Base-by-base conservation (phyloP, 2,329 filamentous ascomycete genomes). In the Chaetomiaceae sp. region DNA sequence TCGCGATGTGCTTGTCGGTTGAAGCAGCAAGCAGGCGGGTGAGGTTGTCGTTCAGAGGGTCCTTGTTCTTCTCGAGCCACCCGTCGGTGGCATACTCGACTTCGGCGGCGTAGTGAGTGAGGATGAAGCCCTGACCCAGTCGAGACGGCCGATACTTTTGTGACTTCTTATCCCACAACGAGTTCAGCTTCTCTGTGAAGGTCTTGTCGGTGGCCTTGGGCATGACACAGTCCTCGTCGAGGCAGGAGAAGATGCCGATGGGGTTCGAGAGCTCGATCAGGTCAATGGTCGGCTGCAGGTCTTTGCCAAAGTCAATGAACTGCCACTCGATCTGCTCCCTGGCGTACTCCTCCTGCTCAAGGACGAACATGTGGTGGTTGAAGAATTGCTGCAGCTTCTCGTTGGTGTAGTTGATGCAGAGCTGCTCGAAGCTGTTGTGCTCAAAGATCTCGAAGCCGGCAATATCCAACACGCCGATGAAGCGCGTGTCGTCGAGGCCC, bases 401-500 rank as follows among this genome's bases (percentile, higher is more conserved):
- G 72, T 99, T 99, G 57, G 95, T 97, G 72, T 99, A 99, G 72
- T 99, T 99, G 79, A 99, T 99, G 75, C 94, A 99, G 6, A 99
- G 80, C 70, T 99, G 94, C 69, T 99, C 94, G 65, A 99, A 99
- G 75, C 92, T 96, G 75, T 99, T 99, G 65, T 89, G 83, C 63
- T 99, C 91, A 64, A 99, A 99, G 55, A 99, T 99, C 68, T 99
- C 94, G 71, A 99, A 99, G 56, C 94, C 94, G 59, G 95, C 95
- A 71, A 99, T 99, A 82, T 99, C 94, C 38, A 99, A 84, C 8
- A 99, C 94, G 50, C 94, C 94, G 61, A 99, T 99, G 71, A 99
- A 99, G 64, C 89, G 87, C 1, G 89, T 91, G 66, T 97, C 91
- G 55, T 99, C 91, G 45, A 86, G 78, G 9, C 87, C 86, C 67